A percentile compares a stretch with the other conserved stretches of the same genome.
phyloP scores from a whole-genome alignment of 1,139 yeast species.

The Nakaseomyces sp. region DNA sequence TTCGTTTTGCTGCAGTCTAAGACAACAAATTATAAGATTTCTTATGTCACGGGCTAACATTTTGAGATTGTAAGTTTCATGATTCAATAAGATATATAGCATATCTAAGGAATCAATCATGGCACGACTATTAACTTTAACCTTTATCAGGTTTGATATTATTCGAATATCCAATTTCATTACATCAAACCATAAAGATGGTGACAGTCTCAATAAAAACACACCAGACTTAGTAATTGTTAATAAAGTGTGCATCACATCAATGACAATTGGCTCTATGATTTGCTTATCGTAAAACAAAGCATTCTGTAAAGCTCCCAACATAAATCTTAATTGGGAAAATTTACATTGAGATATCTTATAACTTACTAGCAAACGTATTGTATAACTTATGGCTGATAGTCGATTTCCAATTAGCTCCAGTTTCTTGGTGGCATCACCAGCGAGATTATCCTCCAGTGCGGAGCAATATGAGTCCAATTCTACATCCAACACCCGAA shows the following conservation, averaged over 20 bases:
- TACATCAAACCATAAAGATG: constrained; percentile 23
- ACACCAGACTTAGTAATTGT: constrained; percentile 16
- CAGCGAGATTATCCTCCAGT: constrained; percentile 5
- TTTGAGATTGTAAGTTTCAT: constrained; percentile 21
- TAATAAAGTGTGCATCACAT: constrained; percentile 20
- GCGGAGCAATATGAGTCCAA: constrained; percentile 31
- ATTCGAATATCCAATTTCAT: constrained; percentile 13
- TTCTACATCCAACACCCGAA: constrained; percentile 39
- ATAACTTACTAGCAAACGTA: constrained; percentile 27
- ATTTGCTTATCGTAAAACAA: constrained; percentile 14
- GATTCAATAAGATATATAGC: constrained; percentile 13
- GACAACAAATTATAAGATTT: constrained; percentile 11
- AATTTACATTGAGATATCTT: constrained; percentile 17
- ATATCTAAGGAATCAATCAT: constrained; percentile 18
- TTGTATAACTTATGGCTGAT: constrained; percentile 35
- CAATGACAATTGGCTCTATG: constrained; percentile 19
- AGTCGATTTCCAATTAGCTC: constrained; percentile 36
- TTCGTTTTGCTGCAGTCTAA: constrained; percentile 18
- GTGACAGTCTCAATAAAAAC: constrained; percentile 21
- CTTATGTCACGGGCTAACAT: constrained; percentile 13
- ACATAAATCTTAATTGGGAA: constrained; percentile 20
- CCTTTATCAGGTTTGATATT: constrained; percentile 13
- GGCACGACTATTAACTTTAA: constrained; percentile 15
- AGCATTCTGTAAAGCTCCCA: constrained; percentile 22
- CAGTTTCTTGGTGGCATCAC: constrained; percentile 18